phyloP scores from a whole-genome alignment of 176 grass and related monocot genomes.

The Musa schizocarpa region DNA sequence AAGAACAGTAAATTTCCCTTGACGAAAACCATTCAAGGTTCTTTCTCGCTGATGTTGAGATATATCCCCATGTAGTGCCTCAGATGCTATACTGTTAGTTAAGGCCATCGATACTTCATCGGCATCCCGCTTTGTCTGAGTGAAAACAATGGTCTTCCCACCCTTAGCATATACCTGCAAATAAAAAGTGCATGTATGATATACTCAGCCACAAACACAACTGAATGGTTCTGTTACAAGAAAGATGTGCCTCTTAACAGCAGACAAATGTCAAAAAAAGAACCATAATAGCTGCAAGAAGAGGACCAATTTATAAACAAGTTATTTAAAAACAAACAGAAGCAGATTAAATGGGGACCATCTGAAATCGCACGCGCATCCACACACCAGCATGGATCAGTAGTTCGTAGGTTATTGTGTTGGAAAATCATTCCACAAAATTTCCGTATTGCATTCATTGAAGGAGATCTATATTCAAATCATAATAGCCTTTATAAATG shows the following conservation, averaged over 20 bases:
- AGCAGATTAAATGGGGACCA: background rate
- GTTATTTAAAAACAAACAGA: background rate
- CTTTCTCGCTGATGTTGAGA: conserved; percentile 97
- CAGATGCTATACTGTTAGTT: conserved; percentile 83
- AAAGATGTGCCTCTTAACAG: background rate
- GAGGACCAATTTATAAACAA: background rate
- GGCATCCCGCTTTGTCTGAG: conserved; percentile 82
- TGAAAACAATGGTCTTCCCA: conserved; percentile 99
- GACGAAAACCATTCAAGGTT: conserved; percentile 87
- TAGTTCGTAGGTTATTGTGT: background rate
- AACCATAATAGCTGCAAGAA: background rate
- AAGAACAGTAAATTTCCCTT: conserved; percentile 96
- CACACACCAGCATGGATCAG: background rate
- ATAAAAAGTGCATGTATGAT: background rate
- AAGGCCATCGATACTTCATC: conserved; percentile 82
- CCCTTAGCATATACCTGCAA: conserved; percentile 89
- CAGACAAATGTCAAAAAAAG: background rate
- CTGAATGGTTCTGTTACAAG: background rate
- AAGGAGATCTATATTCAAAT: too few relatives aligned
- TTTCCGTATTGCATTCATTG: too few relatives aligned
- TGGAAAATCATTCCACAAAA: background rate
- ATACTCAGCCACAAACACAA: background rate
- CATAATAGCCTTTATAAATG: too few relatives aligned
- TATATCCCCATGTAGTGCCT: conserved; percentile 98
- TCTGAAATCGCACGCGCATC: background rate